Conservation (phyloP, 371 early-diverging fungal genomes). For the Mycotypha africana region DNA sequence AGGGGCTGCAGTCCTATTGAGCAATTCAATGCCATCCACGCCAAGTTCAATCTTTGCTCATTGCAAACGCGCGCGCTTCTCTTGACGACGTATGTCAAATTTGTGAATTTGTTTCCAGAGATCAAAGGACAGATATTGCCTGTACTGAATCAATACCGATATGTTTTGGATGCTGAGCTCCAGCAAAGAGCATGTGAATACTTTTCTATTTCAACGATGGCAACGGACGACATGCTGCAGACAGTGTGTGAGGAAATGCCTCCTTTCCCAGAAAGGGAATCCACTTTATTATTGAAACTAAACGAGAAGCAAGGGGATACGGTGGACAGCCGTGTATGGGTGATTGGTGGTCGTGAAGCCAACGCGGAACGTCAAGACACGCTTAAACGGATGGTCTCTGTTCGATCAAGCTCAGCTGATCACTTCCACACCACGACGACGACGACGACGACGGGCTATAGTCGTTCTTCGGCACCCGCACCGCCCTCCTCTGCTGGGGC, state of each 20-base stretch:
- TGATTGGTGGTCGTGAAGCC: slow-evolving; percentile 87
- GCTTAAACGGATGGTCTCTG: slow-evolving; percentile 39
- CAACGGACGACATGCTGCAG: slow-evolving; percentile 83
- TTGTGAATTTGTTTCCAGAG: slow-evolving; percentile 94
- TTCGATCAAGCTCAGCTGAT: slow-evolving; percentile 28
- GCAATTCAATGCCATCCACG: slow-evolving; percentile 89
- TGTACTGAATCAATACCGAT: slow-evolving; percentile 81
- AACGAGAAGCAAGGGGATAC: slow-evolving; percentile 84
- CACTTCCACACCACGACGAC: slow-evolving; percentile 2
- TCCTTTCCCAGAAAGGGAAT: slow-evolving; percentile 91
- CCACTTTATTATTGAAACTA: slow-evolving; percentile 75
- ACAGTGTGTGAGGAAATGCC: slow-evolving; percentile 97
- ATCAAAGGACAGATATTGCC: slow-evolving; percentile 82
- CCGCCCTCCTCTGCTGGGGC: slow-evolving; percentile 5
- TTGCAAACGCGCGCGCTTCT: slow-evolving; percentile 78
- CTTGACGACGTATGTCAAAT: slow-evolving; percentile 91
- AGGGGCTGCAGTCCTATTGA: slow-evolving; percentile 83
- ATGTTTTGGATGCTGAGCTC: slow-evolving; percentile 89
- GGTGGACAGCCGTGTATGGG: slow-evolving; percentile 94
- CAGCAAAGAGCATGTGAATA: slow-evolving; percentile 97
- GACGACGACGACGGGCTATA: not conserved
- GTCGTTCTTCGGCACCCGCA: not conserved
- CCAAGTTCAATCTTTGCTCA: slow-evolving; percentile 80
- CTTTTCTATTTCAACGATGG: slow-evolving; percentile 75
- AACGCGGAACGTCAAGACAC: slow-evolving; percentile 52